A percentile compares a stretch with the other conserved stretches of the same genome.
These are phyloP conservation scores for Plasmodium falciparum DNA, from an alignment of 169 alveolate species.

Conservation along the genomic window DNA sequence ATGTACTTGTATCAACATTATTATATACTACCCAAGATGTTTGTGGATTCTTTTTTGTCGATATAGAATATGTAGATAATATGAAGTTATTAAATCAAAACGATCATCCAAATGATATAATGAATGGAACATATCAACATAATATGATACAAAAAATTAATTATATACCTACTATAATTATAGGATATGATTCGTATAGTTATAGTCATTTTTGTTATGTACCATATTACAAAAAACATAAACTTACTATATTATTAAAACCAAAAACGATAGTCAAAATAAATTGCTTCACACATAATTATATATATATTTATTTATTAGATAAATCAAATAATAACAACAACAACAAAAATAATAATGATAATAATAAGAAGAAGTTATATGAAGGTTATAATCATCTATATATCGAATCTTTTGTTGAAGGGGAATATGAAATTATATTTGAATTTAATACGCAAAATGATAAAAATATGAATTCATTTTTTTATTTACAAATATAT, in stretches of 20 bases:
- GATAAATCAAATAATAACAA: not conserved
- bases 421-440: constrained; percentile 47
- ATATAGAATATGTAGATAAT: constrained; percentile 28
- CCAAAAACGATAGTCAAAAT: constrained; percentile 36
- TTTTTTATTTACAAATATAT: constrained; percentile 61
- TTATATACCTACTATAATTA: constrained; percentile 37
- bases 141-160: constrained; percentile 8
- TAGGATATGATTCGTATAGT: constrained; percentile 37
- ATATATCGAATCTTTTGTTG: constrained; percentile 47
- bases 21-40: constrained; percentile 9
- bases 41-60: constrained; percentile 61
- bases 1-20: constrained; percentile 18
- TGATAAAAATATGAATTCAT: constrained; percentile 16
- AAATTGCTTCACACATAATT: constrained; percentile 54
- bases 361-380: not conserved
- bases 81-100: not conserved
- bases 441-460: constrained; percentile 24
- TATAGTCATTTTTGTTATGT: constrained; percentile 30
- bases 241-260: constrained; percentile 22
- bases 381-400: constrained; percentile 54
- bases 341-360: no score
- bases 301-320: constrained; percentile 36
- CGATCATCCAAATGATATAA: not conserved
- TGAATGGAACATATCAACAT: no score
- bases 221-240: constrained; percentile 33